Conservation (phyloP, 1,284 basidiomycete genomes). For the Pseudozyma hubeiensis region DNA sequence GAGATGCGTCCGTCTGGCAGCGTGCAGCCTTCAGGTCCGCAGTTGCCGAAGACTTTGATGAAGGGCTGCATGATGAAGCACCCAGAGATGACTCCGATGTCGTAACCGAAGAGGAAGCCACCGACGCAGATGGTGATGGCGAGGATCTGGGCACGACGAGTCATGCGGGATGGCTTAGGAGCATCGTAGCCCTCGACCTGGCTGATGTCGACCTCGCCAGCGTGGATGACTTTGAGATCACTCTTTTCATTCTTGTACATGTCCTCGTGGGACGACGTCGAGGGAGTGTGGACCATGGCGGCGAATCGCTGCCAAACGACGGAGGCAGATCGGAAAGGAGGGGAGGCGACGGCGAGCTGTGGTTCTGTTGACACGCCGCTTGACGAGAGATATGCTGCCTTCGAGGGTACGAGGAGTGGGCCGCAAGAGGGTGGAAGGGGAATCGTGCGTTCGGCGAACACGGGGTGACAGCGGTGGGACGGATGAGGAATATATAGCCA, state of each 20-base stretch:
- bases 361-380: too few relatives aligned
- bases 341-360: too few relatives aligned
- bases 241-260: slow-evolving; percentile 46
- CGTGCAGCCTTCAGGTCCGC: slow-evolving; percentile 25
- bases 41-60: slow-evolving; percentile 45
- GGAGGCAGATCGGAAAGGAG: too few relatives aligned
- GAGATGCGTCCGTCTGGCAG: slow-evolving; percentile 72
- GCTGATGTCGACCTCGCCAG: slow-evolving; percentile 33
- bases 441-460: too few relatives aligned
- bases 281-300: slow-evolving; percentile 17
- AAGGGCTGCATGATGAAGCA: slow-evolving; percentile 59
- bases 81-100: slow-evolving; percentile 54
- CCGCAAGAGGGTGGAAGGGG: background rate
- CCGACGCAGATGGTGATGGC: slow-evolving; percentile 52
- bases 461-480: too few relatives aligned
- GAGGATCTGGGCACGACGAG: slow-evolving; percentile 35
- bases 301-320: background rate
- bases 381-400: background rate
- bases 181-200: slow-evolving; percentile 43
- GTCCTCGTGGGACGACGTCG: slow-evolving; percentile 42
- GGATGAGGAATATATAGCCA: background rate
- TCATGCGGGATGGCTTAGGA: slow-evolving; percentile 51
- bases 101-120: slow-evolving; percentile 53
- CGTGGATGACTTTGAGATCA: slow-evolving; percentile 32
- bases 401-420: background rate